These are phyloP conservation scores for Nigrograna mackinnonii DNA, from an alignment of 2,329 filamentous ascomycete species.

Conservation along the genomic window DNA sequence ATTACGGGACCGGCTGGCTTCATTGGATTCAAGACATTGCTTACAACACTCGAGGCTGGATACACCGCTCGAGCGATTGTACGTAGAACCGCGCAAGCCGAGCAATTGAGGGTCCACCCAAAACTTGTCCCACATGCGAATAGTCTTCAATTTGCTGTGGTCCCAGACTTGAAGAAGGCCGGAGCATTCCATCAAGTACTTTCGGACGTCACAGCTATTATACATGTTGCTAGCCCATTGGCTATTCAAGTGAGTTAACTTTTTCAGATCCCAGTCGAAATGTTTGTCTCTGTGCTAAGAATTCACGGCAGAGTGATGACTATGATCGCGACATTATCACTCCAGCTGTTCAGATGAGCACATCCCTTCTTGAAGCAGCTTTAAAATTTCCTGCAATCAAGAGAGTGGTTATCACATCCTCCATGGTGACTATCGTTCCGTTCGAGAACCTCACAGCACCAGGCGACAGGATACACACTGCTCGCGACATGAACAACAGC, in stretches of 20 bases:
- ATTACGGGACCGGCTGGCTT: conserved; percentile 11
- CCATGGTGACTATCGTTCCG: conserved; percentile 10
- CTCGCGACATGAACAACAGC: conserved; percentile 8
- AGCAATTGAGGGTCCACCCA: conserved; percentile 5
- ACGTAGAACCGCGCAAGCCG: conserved; percentile 10
- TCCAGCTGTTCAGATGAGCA: conserved; percentile 6
- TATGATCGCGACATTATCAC: conserved; percentile 11
- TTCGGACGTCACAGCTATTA: conserved; percentile 6
- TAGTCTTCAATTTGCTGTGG: conserved; percentile 8
- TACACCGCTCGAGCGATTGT: conserved; percentile 10
- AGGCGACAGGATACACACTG: conserved; percentile 5
- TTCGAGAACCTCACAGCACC: conserved; percentile 8
- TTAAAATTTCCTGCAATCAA: conserved; percentile 11
- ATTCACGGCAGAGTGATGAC: conserved; percentile 8
- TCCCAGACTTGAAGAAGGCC: conserved; percentile 5
- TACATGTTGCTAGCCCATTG: conserved; percentile 11
- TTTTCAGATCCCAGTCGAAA: too few species aligned
- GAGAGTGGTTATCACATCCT: conserved; percentile 19
- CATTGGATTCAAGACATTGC: conserved; percentile 12
- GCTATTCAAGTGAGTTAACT: conserved; percentile 9
- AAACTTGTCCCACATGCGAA: conserved; percentile 5
- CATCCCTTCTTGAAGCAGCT: conserved; percentile 14
- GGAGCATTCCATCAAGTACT: conserved; percentile 10
- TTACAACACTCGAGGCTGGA: conserved; percentile 8
- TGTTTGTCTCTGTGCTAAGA: too few species aligned